Evolutionary conservation across 2,329 filamentous ascomycete genomes (phyloP), one percentile per base, ranked within the genome.

Genomic region (Paramyrothecium sp.): DNA sequence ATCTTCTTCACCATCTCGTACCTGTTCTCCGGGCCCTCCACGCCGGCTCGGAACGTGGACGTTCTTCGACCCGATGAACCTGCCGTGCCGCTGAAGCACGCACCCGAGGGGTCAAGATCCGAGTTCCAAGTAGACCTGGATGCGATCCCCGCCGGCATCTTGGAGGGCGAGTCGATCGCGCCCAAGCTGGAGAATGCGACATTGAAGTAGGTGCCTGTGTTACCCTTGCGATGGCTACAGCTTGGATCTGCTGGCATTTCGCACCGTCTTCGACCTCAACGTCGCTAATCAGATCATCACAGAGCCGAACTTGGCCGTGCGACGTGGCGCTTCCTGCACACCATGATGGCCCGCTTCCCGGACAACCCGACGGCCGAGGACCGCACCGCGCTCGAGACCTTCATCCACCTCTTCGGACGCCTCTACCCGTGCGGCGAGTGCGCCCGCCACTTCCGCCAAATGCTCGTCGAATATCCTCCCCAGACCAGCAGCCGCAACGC

Each of bases 141-240:
- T 38, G 63, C 69, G 30, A 63, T 84, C 26, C 74, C 83, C 1
- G 71, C 76, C 23, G 73, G 73, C 48, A 73, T 89, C 19, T 77
- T 92, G 21, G 79, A 81, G 19, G 90, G 89, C 56, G 85, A 85
- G 56, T 88, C 87, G 3, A 94, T 92, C 66, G 90, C 90, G 53
- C 88, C 90, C 1, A 92, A 91, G 74, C 78, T 95, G 54, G 91
- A 90, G 68, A 95, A 95, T 74, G 90, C 89, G 59, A 95, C 91
- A 7, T 78, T 86, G 55, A 95, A 94, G 87, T 89, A 78, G 53
- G 80, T 68, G 38, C 26, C 26, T 10, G 26, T 10, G 10, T 10
- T 4, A 30, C 10, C 10, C 26, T 10, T 30, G 10, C 26, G 4
- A 10, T 30, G 4, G 5, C 10, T 30, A 4, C 26, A 10, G 5